phyloP scores from a whole-genome alignment of 441 rosid species.

The Erodium texanum region DNA sequence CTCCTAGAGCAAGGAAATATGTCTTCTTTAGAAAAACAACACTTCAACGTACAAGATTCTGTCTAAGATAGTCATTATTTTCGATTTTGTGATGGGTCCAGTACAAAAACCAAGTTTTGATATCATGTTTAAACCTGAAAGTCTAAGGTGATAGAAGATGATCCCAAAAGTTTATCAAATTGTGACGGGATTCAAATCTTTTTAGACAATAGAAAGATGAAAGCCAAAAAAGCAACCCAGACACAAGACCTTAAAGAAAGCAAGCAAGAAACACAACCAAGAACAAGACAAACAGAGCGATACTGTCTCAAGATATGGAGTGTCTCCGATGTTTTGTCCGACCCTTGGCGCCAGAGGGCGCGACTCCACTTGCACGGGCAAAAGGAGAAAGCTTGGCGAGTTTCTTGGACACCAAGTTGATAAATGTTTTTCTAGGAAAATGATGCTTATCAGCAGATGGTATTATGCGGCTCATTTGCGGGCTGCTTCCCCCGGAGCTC shows the following conservation, averaged over 20 bases:
- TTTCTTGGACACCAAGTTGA: slow-evolving; percentile 61
- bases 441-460: slow-evolving; percentile 58
- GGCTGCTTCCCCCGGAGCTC: no score
- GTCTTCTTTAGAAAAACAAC: no score
- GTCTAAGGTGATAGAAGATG: no score
- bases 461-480: not conserved
- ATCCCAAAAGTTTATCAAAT: no score
- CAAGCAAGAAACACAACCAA: slow-evolving; percentile 8
- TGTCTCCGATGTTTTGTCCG: slow-evolving; percentile 67
- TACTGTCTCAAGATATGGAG: slow-evolving; percentile 59
- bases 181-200: not conserved
- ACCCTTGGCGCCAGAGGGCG: slow-evolving; percentile 42
- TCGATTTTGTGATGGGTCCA: no score
- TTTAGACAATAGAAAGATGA: slow-evolving; percentile 5
- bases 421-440: slow-evolving; percentile 68
- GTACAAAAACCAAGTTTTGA: no score
- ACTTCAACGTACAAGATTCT: no score
- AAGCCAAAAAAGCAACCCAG: slow-evolving; percentile 9
- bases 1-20: no score
- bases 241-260: slow-evolving; percentile 9
- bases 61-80: no score
- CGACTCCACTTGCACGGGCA: slow-evolving; percentile 34
- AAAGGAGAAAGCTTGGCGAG: slow-evolving; percentile 75
- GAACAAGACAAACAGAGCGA: slow-evolving; percentile 1
- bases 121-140: not conserved